Evolutionary conservation across 208 protist genomes (phyloP).

Genomic region (Trypanosoma platydactyli): DNA sequence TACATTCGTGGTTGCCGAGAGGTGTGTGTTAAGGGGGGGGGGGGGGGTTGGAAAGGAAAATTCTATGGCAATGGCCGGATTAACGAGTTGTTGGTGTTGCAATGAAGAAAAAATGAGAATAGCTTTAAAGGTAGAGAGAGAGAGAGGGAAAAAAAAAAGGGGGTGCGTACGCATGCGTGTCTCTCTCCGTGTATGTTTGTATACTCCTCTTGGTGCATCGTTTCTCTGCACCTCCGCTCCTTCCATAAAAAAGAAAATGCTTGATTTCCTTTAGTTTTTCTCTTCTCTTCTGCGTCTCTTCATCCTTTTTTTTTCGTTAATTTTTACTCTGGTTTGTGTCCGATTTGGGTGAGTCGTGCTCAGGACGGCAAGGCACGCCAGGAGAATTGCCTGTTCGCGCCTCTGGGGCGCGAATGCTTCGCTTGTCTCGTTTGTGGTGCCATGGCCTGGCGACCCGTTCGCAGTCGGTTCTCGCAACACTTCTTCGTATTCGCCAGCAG

Average conservation of each 20-base stretch:
- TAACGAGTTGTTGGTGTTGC: background rate
- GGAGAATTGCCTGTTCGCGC: background rate
- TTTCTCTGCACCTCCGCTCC: background rate
- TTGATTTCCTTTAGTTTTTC: conserved; percentile 2
- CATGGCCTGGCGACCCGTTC: conserved; percentile 12
- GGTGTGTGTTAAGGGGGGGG: no score
- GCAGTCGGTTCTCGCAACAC: conserved; percentile 32
- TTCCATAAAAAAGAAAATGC: conserved; percentile 2
- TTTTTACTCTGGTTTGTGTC: background rate
- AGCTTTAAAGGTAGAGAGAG: background rate
- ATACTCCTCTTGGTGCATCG: background rate
- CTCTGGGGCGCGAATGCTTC: conserved; percentile 8
- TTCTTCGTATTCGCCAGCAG: conserved; percentile 41
- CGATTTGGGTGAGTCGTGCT: background rate
- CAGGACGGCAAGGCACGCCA: background rate
- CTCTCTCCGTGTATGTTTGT: background rate
- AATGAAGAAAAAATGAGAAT: conserved; percentile 11
- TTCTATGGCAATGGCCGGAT: background rate
- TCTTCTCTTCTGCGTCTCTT: conserved; percentile 14
- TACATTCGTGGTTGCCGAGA: background rate
- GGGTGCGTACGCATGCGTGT: background rate
- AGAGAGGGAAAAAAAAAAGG: background rate
- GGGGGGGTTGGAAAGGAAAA: no score
- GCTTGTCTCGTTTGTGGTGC: background rate
- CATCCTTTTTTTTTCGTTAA: conserved; percentile 9